phyloP scores from a whole-genome alignment of 1,284 basidiomycete genomes.

The Pseudozyma thailandica region DNA sequence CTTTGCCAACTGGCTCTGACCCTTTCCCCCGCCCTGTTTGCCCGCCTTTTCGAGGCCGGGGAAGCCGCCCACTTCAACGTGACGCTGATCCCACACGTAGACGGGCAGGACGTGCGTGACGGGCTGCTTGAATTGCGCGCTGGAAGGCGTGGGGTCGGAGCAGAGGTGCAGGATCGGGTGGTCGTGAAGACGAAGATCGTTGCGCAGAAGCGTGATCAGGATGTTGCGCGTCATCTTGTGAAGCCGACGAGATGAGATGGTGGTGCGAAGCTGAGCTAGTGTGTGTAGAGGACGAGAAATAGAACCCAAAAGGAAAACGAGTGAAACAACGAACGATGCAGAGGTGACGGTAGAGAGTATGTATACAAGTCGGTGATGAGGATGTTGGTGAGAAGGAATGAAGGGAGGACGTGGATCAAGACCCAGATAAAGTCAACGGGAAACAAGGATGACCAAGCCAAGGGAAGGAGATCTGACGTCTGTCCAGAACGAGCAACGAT shows the following conservation, averaged over 20 bases:
- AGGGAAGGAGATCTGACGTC: not conserved
- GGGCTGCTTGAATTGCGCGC: conserved; percentile 33
- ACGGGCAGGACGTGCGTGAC: conserved; percentile 60
- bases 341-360: not conserved
- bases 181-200: conserved; percentile 60
- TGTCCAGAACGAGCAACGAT: conserved; percentile 3
- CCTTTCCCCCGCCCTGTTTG: conserved; percentile 21
- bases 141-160: conserved; percentile 33
- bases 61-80: conserved; percentile 55
- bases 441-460: not conserved
- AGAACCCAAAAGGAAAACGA: conserved; percentile 4
- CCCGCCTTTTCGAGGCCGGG: conserved; percentile 38
- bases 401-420: not conserved
- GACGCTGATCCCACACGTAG: conserved; percentile 57
- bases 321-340: not conserved
- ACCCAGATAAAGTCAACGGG: no score
- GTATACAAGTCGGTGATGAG: not conserved
- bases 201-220: conserved; percentile 51
- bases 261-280: not conserved
- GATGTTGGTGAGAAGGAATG: not conserved
- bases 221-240: conserved; percentile 40
- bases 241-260: not conserved
- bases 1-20: conserved; percentile 33
- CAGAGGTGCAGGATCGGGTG: conserved; percentile 58
- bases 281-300: conserved; percentile 1